Percentiles rank a stretch among this genome's conserved stretches.
Evolutionary conservation across 2,329 filamentous ascomycete genomes (phyloP).

Genomic region (Ambrosiella xylebori): DNA sequence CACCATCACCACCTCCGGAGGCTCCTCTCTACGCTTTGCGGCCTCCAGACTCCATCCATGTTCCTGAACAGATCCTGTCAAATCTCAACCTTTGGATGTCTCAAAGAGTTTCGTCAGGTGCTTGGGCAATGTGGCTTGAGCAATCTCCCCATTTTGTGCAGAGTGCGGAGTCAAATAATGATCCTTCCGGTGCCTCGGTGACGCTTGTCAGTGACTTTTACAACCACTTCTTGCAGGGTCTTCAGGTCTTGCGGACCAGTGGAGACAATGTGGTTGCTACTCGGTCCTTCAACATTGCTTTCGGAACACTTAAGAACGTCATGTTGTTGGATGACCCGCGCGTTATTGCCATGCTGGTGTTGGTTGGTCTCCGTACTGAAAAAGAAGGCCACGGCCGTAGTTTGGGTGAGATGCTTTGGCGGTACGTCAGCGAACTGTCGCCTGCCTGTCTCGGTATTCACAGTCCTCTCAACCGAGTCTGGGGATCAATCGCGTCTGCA

Average conservation of each 20-base stretch:
- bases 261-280: slow-evolving; percentile 3
- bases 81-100: slow-evolving; percentile 10
- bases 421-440: slow-evolving; percentile 10
- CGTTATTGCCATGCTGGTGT: slow-evolving; percentile 11
- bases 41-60: slow-evolving; percentile 7
- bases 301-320: slow-evolving; percentile 8
- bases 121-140: slow-evolving; percentile 8
- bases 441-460: slow-evolving; percentile 9
- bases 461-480: slow-evolving; percentile 12
- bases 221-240: slow-evolving; percentile 11
- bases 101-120: slow-evolving; percentile 8
- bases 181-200: slow-evolving; percentile 9
- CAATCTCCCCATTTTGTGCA: slow-evolving; percentile 4
- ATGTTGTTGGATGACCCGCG: slow-evolving; percentile 13
- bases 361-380: slow-evolving; percentile 10
- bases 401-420: slow-evolving; percentile 12
- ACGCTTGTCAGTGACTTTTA: slow-evolving; percentile 12
- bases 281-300: slow-evolving; percentile 13
- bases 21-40: slow-evolving; percentile 6
- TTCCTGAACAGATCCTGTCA: slow-evolving; percentile 10
- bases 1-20: slow-evolving; percentile 5
- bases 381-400: slow-evolving; percentile 12
- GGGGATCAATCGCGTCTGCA: slow-evolving; percentile 9
- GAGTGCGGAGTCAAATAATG: slow-evolving; percentile 7
- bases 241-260: slow-evolving; percentile 6